Conservation (phyloP, 495 filamentous ascomycete species). For the Choiromyces venosus region DNA sequence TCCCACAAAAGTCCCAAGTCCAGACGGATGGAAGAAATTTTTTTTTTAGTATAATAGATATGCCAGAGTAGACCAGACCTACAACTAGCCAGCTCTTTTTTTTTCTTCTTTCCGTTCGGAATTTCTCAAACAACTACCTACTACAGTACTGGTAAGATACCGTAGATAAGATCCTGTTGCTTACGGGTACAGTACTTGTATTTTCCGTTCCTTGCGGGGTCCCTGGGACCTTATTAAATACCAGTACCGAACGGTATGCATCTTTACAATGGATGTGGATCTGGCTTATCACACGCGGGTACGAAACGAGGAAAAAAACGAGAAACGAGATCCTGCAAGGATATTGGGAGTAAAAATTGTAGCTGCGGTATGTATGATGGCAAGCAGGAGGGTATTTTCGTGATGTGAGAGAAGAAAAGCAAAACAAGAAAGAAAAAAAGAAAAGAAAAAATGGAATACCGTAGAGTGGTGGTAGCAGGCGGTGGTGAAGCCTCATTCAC, state of each 20-base stretch:
- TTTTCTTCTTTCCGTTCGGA: background rate
- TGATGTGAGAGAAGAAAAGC: background rate
- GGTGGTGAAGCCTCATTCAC: background rate
- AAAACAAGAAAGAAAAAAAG: background rate
- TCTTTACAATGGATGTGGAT: background rate
- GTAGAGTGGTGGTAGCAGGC: too few species aligned
- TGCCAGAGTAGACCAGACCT: too few species aligned
- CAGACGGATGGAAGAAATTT: too few species aligned
- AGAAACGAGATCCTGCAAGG: background rate
- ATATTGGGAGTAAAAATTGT: background rate
- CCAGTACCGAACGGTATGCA: too few species aligned
- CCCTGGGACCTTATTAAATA: background rate
- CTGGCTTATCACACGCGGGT: background rate
- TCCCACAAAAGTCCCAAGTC: too few species aligned
- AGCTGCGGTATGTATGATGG: background rate
- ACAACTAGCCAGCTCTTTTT: too few species aligned
- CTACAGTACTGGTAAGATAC: background rate
- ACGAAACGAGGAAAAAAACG: background rate
- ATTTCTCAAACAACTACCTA: background rate
- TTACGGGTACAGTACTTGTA: too few species aligned
- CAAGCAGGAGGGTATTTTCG: background rate
- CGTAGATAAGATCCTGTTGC: background rate
- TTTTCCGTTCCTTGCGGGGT: background rate
- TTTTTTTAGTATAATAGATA: background rate
- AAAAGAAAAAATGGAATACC: too few species aligned